Conservation (phyloP, 2,329 filamentous ascomycete species). For the Xylariomycetidae sp. region DNA sequence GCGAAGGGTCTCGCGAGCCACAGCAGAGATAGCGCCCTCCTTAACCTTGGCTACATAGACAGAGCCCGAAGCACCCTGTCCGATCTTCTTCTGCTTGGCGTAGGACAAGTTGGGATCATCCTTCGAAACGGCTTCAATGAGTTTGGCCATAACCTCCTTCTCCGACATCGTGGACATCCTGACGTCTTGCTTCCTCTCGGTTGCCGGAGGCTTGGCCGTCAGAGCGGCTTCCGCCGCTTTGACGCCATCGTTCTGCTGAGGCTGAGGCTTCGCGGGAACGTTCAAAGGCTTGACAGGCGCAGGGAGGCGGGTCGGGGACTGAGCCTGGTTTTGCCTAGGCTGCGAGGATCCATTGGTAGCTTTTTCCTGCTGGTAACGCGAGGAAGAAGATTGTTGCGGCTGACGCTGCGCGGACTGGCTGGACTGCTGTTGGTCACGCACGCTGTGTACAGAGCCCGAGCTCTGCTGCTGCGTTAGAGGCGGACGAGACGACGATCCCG, state of each 20-base stretch:
- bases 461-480: constrained; percentile 44
- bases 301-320: constrained; percentile 45
- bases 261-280: constrained; percentile 59
- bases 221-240: constrained; percentile 88
- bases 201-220: constrained; percentile 68
- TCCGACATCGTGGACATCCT: constrained; percentile 99
- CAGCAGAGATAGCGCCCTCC: constrained; percentile 73
- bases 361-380: constrained; percentile 55
- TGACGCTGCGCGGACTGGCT: constrained; percentile 34
- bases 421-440: constrained; percentile 31
- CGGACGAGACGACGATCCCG: constrained; percentile 35
- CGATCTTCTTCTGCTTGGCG: constrained; percentile 99
- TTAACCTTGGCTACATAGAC: constrained; percentile 97
- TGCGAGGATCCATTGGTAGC: constrained; percentile 46
- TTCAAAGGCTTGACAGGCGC: constrained; percentile 73
- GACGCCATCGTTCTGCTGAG: constrained; percentile 58
- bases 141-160: constrained; percentile 90
- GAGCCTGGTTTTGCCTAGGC: constrained; percentile 40
- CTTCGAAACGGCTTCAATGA: constrained; percentile 91
- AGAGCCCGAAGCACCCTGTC: constrained; percentile 93
- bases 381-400: constrained; percentile 40
- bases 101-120: constrained; percentile 93
- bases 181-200: constrained; percentile 81
- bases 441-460: constrained; percentile 35
- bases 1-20: constrained; percentile 72